Base-by-base conservation (phyloP, 225 moss, liverwort and hornwort genomes). In the Anthoceros angustus region DNA sequence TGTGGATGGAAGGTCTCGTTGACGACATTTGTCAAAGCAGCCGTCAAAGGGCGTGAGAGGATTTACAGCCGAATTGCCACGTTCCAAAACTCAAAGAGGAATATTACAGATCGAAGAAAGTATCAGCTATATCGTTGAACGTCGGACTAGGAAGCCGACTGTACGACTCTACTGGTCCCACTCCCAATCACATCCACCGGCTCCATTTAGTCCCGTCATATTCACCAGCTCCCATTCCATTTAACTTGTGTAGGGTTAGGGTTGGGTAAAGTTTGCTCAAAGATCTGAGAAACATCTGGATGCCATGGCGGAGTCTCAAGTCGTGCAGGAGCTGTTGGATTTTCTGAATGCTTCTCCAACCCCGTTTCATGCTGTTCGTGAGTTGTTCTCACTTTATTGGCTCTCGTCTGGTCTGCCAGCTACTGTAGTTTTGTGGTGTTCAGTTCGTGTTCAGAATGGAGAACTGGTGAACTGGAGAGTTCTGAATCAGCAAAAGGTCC, bases 311-410 rank as follows among this genome's bases (percentile, higher is more conserved):
- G 66, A 71, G 25, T 64, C 45, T 61, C 49, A 49, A 9, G 74
- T 77, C 23, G 95, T 78, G 3, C 69, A 66, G 41, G 91, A 89
- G 72, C 77, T 98, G 4, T 63, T 98, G 48, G 84, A 77, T 11
- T 98, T 92, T 65, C 85, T 98, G 55, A 98, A 98, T 69, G 88
- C 85, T 18, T 75, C 92, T 2, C 86, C 85, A 0, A 98, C 88
- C 41, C 80, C 95, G 45, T 98, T 89, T 71, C 95, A 98, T 43
- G 88, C 87, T 61, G 88, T 98, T 62, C 72, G 86, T 90, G 78
- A 41, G 91, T 77, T 32, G 9, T 15, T 15, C 5, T 25, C 38
- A 8, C 10, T 23, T 16, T 68, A 16, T 5, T 9, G n/a, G 38
- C 8, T 64, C 42, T 42, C n/a, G 67, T 39, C 68, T 10, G 14